Evolutionary conservation across 106 monocot genomes (phyloP), one percentile per base, ranked within the genome.

Genomic region (Acorus gramineus): DNA sequence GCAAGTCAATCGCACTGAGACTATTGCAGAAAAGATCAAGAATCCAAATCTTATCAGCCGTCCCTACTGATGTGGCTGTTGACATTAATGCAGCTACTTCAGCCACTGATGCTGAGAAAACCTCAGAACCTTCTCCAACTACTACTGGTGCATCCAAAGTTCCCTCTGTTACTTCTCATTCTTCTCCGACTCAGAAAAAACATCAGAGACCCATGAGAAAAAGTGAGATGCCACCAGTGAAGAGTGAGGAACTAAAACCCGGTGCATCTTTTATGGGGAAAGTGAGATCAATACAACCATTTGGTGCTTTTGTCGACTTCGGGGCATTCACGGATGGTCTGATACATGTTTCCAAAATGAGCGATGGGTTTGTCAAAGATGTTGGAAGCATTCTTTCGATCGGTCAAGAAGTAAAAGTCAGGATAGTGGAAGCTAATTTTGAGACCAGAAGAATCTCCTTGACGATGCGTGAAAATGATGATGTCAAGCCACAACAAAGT

Each of bases 201-300:
- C 64, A 74, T 3, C 44, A 74, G 3, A 85, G 82, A 69, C 65
- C 82, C 14, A 61, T 52, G 10, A 80, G 82, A 46, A 96, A 79
- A 77, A 87, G 90, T 63, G 78, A 84, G n/a, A 86, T 96, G 90
- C 85, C 85, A 6, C 70, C 78, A 49, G 80, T 96, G 53, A 96
- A 81, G 55, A 74, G 90, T 56, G 90, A 87, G 53, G 87, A 87
- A 64, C 67, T 96, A 49, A 65, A 82, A 55, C 83, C 90, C 6
- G 95, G 95, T 56, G 82, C 90, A 65, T 74, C 84, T 11, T 96
- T 90, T 74, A 81, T 69, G 0, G 95, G 95, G 58, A 87, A 87
- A 80, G 87, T 96, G n/a, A 87, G 90, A 69, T 90, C 95, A 14
- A 81, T 96, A 66, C 84, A 91, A 14, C 87, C 91, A 65, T 96